Base-by-base conservation (phyloP, 2,329 filamentous ascomycete species). In the Xylariales sp. region DNA sequence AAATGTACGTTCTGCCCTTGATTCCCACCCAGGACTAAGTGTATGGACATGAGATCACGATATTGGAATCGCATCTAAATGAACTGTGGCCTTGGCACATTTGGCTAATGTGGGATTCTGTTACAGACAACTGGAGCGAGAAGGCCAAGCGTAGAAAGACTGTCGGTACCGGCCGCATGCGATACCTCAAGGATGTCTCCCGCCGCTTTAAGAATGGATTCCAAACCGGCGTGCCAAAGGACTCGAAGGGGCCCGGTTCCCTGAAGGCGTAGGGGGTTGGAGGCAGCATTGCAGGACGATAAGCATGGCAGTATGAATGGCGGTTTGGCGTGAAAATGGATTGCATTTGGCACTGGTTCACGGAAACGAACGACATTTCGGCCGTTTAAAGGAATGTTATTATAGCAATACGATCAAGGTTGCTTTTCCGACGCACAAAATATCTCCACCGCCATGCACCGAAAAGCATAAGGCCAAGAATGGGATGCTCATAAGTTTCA, bases 121-220 rank as follows among this genome's bases (percentile, higher is more conserved):
- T n/a, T 49, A 68, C 67, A 97, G 91, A 84, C 85, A 96, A 98
- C 87, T 98, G 93, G 93, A 82, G 87, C 72, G 91, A 97, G 83
- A 98, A 98, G 87, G 91, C 90, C 63, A 97, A 97, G 88, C 82
- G 93, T 73, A 94, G 93, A 86, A 97, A 96, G 90, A 96, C 91
- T 66, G 91, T 87, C 69, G 93, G 93, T 64, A 91, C 88, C 66
- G 93, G 93, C 71, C 88, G 93, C 73, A 93, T 90, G 84, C 83
- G 88, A 68, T 88, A 90, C 77, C 81, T 98, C 69, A 95, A 94
- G 81, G 80, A 79, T 63, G 84, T 98, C 68, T 78, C 89, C 67
- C 85, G 93, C 71, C 82, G 82, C 75, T 95, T 95, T 84, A 88
- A 85, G 80, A 98, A 98, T 77, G 90, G 89, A 62, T 98, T 98